phyloP scores from a whole-genome alignment of 768 basidiomycete species.

The Terana coerulea region DNA sequence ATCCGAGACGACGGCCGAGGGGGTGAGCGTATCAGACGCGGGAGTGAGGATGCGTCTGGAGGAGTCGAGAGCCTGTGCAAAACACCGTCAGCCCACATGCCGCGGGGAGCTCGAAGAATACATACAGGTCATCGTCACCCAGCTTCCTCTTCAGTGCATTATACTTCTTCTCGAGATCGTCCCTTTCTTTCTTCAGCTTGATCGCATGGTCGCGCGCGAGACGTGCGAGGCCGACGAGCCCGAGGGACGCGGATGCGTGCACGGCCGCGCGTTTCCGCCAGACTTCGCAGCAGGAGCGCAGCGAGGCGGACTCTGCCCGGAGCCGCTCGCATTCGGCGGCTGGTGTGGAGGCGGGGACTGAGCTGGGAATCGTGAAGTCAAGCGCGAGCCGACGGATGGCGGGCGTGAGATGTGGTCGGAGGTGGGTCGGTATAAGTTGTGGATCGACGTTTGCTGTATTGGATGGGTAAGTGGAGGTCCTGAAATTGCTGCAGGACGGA shows the following conservation, averaged over 20 bases:
- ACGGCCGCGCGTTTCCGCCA: constrained; percentile 32
- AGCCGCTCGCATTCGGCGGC: constrained; percentile 19
- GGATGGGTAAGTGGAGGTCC: background rate
- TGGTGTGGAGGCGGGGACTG: constrained; percentile 2
- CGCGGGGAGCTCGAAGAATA: background rate
- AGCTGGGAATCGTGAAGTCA: constrained; percentile 30
- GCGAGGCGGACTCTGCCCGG: constrained; percentile 25
- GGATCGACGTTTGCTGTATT: constrained; percentile 44
- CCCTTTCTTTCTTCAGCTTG: constrained; percentile 25
- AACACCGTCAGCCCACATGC: background rate
- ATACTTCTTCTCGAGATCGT: constrained; percentile 23
- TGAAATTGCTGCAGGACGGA: too few relatives aligned
- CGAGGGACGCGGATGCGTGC: constrained; percentile 28
- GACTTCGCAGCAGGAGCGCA: constrained; percentile 23
- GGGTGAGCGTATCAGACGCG: constrained; percentile 8
- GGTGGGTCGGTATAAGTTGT: constrained; percentile 48
- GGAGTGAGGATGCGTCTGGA: constrained; percentile 6
- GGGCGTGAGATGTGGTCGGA: constrained; percentile 55
- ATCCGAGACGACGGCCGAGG: too few relatives aligned
- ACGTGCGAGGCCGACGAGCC: constrained; percentile 29
- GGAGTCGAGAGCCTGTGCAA: background rate
- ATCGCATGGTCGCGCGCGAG: constrained; percentile 27
- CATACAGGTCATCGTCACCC: background rate
- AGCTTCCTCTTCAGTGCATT: constrained; percentile 22
- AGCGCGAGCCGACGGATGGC: constrained; percentile 55